Base-by-base conservation (phyloP, 768 basidiomycete species). In the Pulveroboletus sp. region DNA sequence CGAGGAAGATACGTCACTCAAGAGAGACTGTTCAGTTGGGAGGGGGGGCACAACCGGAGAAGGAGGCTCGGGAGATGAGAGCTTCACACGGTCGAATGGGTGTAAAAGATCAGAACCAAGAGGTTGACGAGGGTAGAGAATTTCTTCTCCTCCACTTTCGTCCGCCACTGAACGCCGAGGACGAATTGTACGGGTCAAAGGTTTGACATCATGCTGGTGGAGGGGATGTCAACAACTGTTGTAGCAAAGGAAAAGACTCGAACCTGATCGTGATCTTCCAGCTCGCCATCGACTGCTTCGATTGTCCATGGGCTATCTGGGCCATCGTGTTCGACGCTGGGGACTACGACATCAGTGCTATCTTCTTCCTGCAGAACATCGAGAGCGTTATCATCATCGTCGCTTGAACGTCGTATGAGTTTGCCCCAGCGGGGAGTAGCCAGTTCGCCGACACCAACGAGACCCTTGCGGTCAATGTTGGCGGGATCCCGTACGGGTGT, bases 371-470 rank as follows among this genome's bases (percentile, higher is more conserved):
- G 50, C 4, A 62, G 55, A 31, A 65, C 17, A 38, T 55, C 45
- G 16, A 70, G 69, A 20, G 72, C 58, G 5, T 69, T 51, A 24
- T 74, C 66, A 5, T 77, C 69, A 33, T 77, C 75, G 49, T 77
- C 77, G 23, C 23, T 35, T 19, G 70, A 65, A 44, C 66, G 75
- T 56, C 68, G 66, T 31, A 72, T 68, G 40, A 77, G 75, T 62
- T 79, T 80, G 51, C 79, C 78, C 94, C 94, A 99, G 52, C 94
- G 81, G 40, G 97, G 97, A n/a, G 97, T 99, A 17, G 93, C 75
- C 27, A 98, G 80, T 69, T 99, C 97, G 32, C 97, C 97, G 6
- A 98, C 89, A 21, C 97, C 97, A 45, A 98, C 82, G 34, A 98
- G 81, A 32, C 84, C 87, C 16, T 82, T 78, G 49, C 97, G 78